A percentile compares a stretch with the other conserved stretches of the same genome.
Evolutionary conservation across 768 basidiomycete genomes (phyloP).

Genomic region (Rhizopogon vinicolor): DNA sequence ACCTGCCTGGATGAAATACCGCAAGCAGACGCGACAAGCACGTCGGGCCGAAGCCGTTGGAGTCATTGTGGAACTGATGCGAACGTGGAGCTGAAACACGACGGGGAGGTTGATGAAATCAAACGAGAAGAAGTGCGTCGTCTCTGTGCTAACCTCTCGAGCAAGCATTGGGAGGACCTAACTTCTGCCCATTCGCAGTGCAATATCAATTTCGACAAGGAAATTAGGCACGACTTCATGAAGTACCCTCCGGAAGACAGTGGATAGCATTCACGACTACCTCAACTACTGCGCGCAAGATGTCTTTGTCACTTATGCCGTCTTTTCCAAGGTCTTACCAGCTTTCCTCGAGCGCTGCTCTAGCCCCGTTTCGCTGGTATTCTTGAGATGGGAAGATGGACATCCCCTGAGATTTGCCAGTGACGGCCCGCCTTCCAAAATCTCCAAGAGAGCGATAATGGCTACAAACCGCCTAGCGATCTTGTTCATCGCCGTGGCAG

Average conservation of each 20-base stretch:
- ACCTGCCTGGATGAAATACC: too few relatives aligned
- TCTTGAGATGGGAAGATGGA: constrained; percentile 55
- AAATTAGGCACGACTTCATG: too few relatives aligned
- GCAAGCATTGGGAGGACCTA: constrained; percentile 86
- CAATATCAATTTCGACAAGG: too few relatives aligned
- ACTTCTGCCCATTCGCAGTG: constrained; percentile 78
- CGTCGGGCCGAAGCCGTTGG: constrained; percentile 67
- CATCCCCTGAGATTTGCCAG: constrained; percentile 40
- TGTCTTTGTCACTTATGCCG: too few relatives aligned
- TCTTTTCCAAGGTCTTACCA: too few relatives aligned
- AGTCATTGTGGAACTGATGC: constrained; percentile 49
- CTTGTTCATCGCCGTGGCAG: constrained; percentile 53
- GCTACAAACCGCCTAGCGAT: constrained; percentile 56
- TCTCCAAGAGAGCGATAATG: constrained; percentile 8
- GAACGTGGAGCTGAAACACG: constrained; percentile 36
- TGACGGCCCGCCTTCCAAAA: constrained; percentile 5
- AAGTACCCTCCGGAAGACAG: too few relatives aligned
- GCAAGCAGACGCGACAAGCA: too few relatives aligned
- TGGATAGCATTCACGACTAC: too few relatives aligned
- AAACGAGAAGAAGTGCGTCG: constrained; percentile 35
- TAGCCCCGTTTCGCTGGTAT: too few relatives aligned
- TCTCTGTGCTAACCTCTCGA: constrained; percentile 30
- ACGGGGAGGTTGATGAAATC: constrained; percentile 34
- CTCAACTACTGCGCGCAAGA: too few relatives aligned
- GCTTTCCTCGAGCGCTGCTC: too few relatives aligned